Evolutionary conservation across 192 early-diverging fungal species (phyloP), one percentile per base, ranked within the genome.

Genomic region (Cladochytrium replicatum): DNA sequence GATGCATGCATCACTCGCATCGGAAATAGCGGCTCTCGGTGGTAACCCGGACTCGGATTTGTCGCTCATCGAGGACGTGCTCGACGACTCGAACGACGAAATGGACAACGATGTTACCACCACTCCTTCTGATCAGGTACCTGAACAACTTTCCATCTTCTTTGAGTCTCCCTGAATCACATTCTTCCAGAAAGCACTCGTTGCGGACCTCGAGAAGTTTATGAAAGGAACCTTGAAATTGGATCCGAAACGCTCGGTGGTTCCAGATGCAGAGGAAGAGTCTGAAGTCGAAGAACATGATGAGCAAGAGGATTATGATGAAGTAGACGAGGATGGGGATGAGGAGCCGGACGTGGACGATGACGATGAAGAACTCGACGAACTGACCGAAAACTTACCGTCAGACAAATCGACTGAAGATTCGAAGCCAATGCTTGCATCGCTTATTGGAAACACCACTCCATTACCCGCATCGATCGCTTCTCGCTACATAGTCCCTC

Each of bases 201-300:
- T 58, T 56, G 59, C 30, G 17, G 69, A 62, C 2, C 49, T 72
- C 19, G 27, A 58, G 41, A 47, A 26, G 2, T 68, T 72, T 42
- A 49, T 72, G 49, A 54, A 38, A 4, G 34, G 26, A n/a, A 46
- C 46, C 29, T 40, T 67, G 40, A 67, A 67, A 37, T 32, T 67
- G 13, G 64, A 64, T 40, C 57, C 63, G 2, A 39, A 44, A 19
- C 52, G 43, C 41, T 58, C 55, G 4, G 19, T 47, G 15, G 46
- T 66, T 21, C 30, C 48, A 1, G 61, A 60, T n/a, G 53, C 61
- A 2, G 46, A 58, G 6, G 9, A 45, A 1, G 56, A 58, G 1
- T 46, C 30, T 37, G 69, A 77, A 22, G 51, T 17, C 2, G 64
- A 64, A 34, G 69, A 47, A 2, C 47, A 54, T 28, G 57, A 43